Base-by-base conservation (phyloP, 305 asterid species). In the Caryopteris hybrid region DNA sequence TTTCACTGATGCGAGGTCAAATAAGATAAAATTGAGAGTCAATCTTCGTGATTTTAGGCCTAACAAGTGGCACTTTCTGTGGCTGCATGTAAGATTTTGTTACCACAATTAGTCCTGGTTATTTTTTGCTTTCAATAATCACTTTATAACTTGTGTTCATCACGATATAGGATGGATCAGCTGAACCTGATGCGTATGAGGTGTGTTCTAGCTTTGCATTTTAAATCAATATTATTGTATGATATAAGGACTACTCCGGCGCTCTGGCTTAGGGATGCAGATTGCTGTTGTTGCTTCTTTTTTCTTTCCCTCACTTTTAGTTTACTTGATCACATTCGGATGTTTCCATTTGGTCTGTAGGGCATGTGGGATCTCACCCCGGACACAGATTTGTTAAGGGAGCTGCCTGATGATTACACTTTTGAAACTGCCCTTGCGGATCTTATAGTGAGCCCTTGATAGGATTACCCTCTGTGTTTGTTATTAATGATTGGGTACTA, bases 291-390 rank as follows among this genome's bases (percentile, higher is more conserved):
- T 18, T 64, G 59, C 39, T 55, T 33, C 20, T 16, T 62, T 34
- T 23, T 13, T 22, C 63, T 69, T n/a, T n/a, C n/a, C n/a, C n/a
- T 31, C 59, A 53, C 31, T 14, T 27, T 34, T 11, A 20, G n/a
- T 53, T 33, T 71, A n/a, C n/a, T n/a, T n/a, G n/a, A n/a, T 52
- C 53, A 54, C 52, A 21, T 68, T 46, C 11, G 7, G n/a, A 57
- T 42, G 23, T 54, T 34, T 9, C 64, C 50, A 0, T 57, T 67
- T 73, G 71, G 41, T 45, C 66, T 70, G 67, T 74, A 91, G 97
- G 90, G 82, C 69, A 91, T 88, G 97, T 91, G 97, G 97, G 95
- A 91, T 73, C 85, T 91, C 21, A 88, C 96, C 3, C 97, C 96
- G 0, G 88, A 81, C 68, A 85, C 92, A 1, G 96, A 91, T 23